Conservation (phyloP, 2,329 filamentous ascomycete genomes). For the Fusarium citri region DNA sequence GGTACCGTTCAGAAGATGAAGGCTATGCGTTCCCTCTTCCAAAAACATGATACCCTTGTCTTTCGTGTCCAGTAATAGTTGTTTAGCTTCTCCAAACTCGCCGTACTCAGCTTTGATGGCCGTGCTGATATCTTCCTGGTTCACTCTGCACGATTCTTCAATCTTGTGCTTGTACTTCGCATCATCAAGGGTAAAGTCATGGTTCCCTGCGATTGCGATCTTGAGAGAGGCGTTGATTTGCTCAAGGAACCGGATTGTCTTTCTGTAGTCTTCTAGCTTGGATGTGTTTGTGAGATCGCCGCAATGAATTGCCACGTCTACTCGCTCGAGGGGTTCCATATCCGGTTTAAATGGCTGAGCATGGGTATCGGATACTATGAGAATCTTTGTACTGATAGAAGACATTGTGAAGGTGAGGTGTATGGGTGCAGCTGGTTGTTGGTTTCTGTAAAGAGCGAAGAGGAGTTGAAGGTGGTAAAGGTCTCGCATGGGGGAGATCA, state of each 20-base stretch:
- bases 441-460: not conserved
- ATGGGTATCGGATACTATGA: slow-evolving; percentile 40
- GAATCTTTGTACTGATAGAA: slow-evolving; percentile 19
- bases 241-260: slow-evolving; percentile 53
- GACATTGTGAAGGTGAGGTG: not conserved
- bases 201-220: slow-evolving; percentile 63
- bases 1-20: slow-evolving; percentile 56
- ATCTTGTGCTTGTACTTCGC: slow-evolving; percentile 50
- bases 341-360: not conserved
- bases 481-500: not conserved
- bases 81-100: slow-evolving; percentile 49
- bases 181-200: slow-evolving; percentile 59
- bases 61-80: slow-evolving; percentile 44
- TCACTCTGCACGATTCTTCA: slow-evolving; percentile 21
- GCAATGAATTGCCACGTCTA: slow-evolving; percentile 62
- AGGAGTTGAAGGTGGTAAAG: not conserved
- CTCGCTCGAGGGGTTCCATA: not conserved
- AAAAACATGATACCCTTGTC: slow-evolving; percentile 54
- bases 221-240: slow-evolving; percentile 58
- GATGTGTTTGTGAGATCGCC: slow-evolving; percentile 62
- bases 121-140: slow-evolving; percentile 3
- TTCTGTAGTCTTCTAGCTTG: slow-evolving; percentile 54
- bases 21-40: slow-evolving; percentile 56
- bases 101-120: slow-evolving; percentile 51
- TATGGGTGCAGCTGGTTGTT: not conserved